Conservation (phyloP, 192 early-diverging fungal species). For the Podochytrium sp. region DNA sequence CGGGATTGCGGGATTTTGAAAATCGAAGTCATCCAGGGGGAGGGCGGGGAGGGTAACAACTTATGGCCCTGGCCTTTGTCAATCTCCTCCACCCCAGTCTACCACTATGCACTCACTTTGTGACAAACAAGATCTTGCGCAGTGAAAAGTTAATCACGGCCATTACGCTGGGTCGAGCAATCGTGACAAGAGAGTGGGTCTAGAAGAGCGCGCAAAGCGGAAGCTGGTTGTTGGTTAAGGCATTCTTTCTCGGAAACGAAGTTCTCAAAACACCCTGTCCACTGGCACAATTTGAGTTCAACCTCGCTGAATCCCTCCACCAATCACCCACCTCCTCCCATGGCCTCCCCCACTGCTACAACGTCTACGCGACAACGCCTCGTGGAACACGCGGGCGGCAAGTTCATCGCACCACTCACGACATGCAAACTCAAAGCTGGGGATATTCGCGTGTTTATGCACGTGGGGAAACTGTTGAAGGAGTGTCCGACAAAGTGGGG, state of each 20-base stretch:
- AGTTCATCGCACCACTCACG: background rate
- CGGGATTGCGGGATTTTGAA: no score
- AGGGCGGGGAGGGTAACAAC: no score
- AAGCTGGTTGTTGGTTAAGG: constrained; percentile 10
- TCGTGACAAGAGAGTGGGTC: constrained; percentile 35
- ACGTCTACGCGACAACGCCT: constrained; percentile 15
- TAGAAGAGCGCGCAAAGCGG: constrained; percentile 10
- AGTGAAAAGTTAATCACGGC: constrained; percentile 59
- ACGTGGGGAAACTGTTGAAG: background rate
- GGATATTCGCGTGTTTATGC: background rate
- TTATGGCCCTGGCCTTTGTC: no score
- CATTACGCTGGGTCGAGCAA: constrained; percentile 18
- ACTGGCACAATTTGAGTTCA: background rate
- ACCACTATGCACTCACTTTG: constrained; percentile 68
- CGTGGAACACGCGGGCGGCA: constrained; percentile 19
- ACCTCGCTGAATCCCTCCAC: background rate
- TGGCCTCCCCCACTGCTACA: constrained; percentile 13
- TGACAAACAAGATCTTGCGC: constrained; percentile 52
- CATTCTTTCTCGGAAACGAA: background rate
- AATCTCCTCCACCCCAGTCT: no score
- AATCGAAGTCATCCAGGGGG: no score
- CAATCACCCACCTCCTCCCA: background rate
- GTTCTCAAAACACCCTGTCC: no score
- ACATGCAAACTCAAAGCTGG: background rate
- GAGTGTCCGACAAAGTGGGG: background rate